Evolutionary conservation across 257 asterid genomes (phyloP), one percentile per base, ranked within the genome.

Genomic region (Gardenia jasminoides): DNA sequence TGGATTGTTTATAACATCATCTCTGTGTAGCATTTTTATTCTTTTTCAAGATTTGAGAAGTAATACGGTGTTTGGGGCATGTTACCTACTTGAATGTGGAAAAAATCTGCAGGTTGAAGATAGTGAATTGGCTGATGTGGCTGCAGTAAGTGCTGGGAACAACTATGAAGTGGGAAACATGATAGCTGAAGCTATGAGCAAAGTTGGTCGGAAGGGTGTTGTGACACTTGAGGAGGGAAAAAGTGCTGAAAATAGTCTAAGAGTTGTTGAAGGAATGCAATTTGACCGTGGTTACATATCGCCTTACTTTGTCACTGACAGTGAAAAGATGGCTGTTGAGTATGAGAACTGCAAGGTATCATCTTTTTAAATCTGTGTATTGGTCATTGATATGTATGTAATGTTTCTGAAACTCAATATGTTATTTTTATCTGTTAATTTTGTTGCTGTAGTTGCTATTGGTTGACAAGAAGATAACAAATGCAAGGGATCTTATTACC

Each of bases 81-180:
- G 4, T 46, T 80, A 19, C 64, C 17, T 11, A n/a, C 44, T 1
- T 30, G 26, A 72, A 28, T 48, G 31, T n/a, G 31, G 7, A 16
- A 19, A 50, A 75, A 13, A 15, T 61, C 31, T 76, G 36, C 90
- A 95, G 98, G 98, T 93, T 68, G 99, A 95, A 83, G 98, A 95
- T 76, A 93, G 92, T 77, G 99, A 96, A 78, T 85, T 96, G 47
- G 98, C 99, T 43, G 99, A 96, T 86, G 98, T 96, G 78, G 99
- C 99, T 77, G 96, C 99, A 59, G 98, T 93, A 31, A 93, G 99
- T 91, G 99, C 98, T 2, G 99, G 99, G 62, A 96, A 96, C 88
- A 92, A 96, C 89, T 84, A 87, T 58, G 98, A 96, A 84, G 97
- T 96, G 30, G 98, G 99, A 46, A 84, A 84, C 39, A 96, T 96